Conservation (phyloP, 352 stramenopile genomes). For the Phytophthora citricola region DNA sequence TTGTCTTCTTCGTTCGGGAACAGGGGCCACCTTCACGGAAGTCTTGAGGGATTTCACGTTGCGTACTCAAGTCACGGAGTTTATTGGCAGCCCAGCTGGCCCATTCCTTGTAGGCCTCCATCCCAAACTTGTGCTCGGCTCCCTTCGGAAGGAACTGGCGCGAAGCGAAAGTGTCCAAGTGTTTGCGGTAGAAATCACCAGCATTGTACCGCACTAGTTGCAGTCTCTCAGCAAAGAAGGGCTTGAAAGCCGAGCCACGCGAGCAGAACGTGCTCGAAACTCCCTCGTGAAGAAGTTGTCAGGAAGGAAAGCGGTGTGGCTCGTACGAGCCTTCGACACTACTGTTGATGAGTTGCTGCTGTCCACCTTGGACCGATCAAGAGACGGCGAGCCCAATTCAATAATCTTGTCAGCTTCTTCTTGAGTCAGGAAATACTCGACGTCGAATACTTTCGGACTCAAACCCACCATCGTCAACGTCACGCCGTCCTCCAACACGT, state of each 20-base stretch:
- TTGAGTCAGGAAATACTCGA: constrained; percentile 68
- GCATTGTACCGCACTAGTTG: constrained; percentile 79
- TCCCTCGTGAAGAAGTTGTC: constrained; percentile 73
- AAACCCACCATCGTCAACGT: constrained; percentile 70
- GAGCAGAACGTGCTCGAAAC: constrained; percentile 66
- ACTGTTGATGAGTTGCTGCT: constrained; percentile 63
- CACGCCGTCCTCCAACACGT: constrained; percentile 73
- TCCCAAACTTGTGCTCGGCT: constrained; percentile 31
- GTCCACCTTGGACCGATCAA: constrained; percentile 75
- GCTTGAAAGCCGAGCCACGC: constrained; percentile 66
- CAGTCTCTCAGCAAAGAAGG: constrained; percentile 63
- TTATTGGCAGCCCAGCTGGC: constrained; percentile 57
- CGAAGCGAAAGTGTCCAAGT: constrained; percentile 82
- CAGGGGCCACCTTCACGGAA: constrained; percentile 64
- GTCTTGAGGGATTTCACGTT: constrained; percentile 44
- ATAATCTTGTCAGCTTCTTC: constrained; percentile 66
- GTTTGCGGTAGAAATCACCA: constrained; percentile 83
- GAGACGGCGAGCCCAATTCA: constrained; percentile 43
- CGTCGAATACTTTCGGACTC: constrained; percentile 74
- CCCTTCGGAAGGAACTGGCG: constrained; percentile 68
- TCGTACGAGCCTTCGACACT: constrained; percentile 68
- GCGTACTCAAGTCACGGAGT: constrained; percentile 44
- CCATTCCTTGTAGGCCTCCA: constrained; percentile 77
- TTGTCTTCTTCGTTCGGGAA: constrained; percentile 65
- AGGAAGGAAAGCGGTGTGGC: constrained; percentile 77